phyloP scores from a whole-genome alignment of 2,329 filamentous ascomycete genomes.

The Penicillium sp. region DNA sequence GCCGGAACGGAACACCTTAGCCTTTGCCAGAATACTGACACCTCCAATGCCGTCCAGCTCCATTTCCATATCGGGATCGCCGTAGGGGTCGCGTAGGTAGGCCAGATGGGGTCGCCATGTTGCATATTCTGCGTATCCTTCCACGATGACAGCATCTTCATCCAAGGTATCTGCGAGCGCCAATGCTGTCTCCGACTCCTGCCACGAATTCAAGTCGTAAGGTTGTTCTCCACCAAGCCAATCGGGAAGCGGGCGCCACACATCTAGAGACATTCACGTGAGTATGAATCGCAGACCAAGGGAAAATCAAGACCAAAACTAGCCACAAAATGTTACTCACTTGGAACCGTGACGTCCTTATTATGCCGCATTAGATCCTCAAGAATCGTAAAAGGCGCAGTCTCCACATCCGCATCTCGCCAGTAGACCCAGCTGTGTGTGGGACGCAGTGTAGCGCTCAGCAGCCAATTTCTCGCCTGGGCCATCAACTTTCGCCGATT shows the following conservation, averaged over 20 bases:
- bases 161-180: constrained; percentile 92
- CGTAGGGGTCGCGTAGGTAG: constrained; percentile 93
- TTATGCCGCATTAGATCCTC: constrained; percentile 99
- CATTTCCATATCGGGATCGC: constrained; percentile 99
- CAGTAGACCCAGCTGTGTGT: constrained; percentile 99
- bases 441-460: constrained; percentile 88
- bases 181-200: constrained; percentile 95
- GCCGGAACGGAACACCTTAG: constrained; percentile 88
- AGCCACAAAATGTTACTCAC: constrained; percentile 58
- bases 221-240: constrained; percentile 98
- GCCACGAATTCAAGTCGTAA: constrained; percentile 98
- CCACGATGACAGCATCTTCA: constrained; percentile 97
- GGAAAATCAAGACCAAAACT: constrained; percentile 10
- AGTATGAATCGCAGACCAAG: not conserved
- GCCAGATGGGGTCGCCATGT: constrained; percentile 97
- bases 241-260: constrained; percentile 97
- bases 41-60: constrained; percentile 97
- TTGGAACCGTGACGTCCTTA: constrained; percentile 97
- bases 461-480: constrained; percentile 92
- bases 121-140: constrained; percentile 97
- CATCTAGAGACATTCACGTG: constrained; percentile 59
- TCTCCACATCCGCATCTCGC: constrained; percentile 98
- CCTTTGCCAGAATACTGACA: constrained; percentile 96
- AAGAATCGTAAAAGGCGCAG: constrained; percentile 91
- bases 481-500: constrained; percentile 95